These are phyloP conservation scores for Nakaseomyces delphensis DNA, from an alignment of 1,139 yeast species.

Conservation along the genomic window DNA sequence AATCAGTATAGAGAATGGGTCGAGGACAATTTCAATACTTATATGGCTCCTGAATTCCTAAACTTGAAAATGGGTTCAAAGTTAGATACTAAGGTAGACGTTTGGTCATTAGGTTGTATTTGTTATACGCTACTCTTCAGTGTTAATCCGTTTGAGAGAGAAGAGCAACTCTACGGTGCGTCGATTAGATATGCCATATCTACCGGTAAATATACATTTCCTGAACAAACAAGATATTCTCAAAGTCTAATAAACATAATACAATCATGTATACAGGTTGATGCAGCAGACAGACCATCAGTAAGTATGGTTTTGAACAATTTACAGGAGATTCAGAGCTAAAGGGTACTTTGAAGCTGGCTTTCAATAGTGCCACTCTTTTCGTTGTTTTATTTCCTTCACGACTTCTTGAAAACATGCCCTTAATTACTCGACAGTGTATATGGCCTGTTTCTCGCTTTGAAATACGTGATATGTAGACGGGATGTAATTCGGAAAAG, in stretches of 20 bases:
- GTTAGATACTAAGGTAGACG: conserved; percentile 68
- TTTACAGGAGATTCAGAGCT: conserved; percentile 12
- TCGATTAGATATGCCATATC: conserved; percentile 68
- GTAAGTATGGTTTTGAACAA: conserved; percentile 38
- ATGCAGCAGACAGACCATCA: conserved; percentile 52
- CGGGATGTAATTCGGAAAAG: background rate
- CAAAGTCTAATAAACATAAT: conserved; percentile 49
- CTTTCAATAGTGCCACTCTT: background rate
- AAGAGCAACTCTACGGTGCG: conserved; percentile 76
- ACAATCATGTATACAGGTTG: conserved; percentile 48
- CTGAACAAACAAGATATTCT: conserved; percentile 47
- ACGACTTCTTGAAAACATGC: no score
- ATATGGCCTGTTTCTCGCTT: no score
- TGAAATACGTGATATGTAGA: no score
- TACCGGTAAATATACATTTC: conserved; percentile 61
- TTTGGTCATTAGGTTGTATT: conserved; percentile 88
- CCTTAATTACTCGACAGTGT: no score
- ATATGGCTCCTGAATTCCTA: conserved; percentile 81
- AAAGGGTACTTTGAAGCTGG: background rate
- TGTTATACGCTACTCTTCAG: conserved; percentile 71
- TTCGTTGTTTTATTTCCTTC: background rate
- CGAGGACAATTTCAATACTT: conserved; percentile 82
- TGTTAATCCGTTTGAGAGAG: conserved; percentile 78
- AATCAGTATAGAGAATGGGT: conserved; percentile 71
- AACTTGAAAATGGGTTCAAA: conserved; percentile 59